Conservation (phyloP, 495 filamentous ascomycete species). For the Neurospora tetraspora region DNA sequence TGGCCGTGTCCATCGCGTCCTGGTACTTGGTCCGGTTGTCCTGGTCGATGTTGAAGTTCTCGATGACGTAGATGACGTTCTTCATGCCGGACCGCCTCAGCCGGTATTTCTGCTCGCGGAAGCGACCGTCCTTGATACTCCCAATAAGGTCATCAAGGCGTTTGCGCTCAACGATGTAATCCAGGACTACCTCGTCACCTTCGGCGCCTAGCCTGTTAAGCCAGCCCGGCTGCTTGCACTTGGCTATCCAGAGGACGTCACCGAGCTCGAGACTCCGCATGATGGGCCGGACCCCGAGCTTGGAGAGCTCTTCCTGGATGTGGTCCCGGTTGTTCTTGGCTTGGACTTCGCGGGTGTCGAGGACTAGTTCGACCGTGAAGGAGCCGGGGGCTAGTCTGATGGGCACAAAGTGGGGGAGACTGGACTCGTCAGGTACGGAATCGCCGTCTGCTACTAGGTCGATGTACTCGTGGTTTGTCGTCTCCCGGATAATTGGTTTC, state of each 20-base stretch:
- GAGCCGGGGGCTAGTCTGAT: constrained; percentile 50
- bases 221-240: constrained; percentile 47
- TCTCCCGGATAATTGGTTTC: neutral
- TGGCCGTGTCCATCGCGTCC: constrained; percentile 61
- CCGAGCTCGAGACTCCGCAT: constrained; percentile 63
- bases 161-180: constrained; percentile 78
- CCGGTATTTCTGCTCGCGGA: constrained; percentile 80
- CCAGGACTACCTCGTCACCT: constrained; percentile 68
- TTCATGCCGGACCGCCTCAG: constrained; percentile 59
- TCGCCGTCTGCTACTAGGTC: constrained; percentile 35
- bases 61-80: constrained; percentile 74
- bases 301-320: constrained; percentile 60
- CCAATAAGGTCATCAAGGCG: constrained; percentile 69
- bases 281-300: constrained; percentile 53
- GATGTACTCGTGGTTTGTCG: constrained; percentile 9
- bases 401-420: constrained; percentile 44
- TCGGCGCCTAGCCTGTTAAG: constrained; percentile 45
- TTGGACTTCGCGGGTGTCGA: constrained; percentile 71
- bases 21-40: constrained; percentile 41
- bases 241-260: constrained; percentile 75
- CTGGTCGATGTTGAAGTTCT: constrained; percentile 51
- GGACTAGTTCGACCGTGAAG: constrained; percentile 64
- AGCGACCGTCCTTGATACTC: constrained; percentile 75
- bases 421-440: constrained; percentile 16
- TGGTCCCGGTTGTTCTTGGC: constrained; percentile 71